phyloP scores from a whole-genome alignment of 352 stramenopile species.

The Blastocystis sp. region DNA sequence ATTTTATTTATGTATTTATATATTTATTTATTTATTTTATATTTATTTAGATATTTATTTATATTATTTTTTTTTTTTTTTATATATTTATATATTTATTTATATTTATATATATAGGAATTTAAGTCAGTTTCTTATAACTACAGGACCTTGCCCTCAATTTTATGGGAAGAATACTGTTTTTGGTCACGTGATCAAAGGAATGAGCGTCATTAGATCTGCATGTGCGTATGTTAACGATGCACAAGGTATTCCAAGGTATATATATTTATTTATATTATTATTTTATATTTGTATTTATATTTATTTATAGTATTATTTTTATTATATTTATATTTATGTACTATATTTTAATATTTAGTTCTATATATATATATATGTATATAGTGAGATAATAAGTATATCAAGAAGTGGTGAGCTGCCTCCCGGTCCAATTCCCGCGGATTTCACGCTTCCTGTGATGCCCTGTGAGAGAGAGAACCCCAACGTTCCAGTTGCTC shows the following conservation, averaged over 20 bases:
- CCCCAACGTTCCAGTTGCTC: constrained; percentile 18
- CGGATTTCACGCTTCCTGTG: constrained; percentile 27
- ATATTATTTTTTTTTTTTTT: too few relatives aligned
- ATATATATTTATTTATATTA: too few relatives aligned
- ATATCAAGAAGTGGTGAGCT: constrained; percentile 23
- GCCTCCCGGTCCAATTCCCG: constrained; percentile 10
- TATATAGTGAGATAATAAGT: not conserved
- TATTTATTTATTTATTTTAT: too few relatives aligned
- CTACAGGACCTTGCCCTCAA: constrained; percentile 2
- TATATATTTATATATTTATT: too few relatives aligned
- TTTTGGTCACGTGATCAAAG: constrained; percentile 23
- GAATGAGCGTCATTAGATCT: constrained; percentile 8
- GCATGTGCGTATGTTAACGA: constrained; percentile 5
- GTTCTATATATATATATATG: not conserved
- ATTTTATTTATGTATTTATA: constrained; percentile 9
- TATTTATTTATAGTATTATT: too few relatives aligned
- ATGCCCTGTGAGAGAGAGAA: constrained; percentile 6
- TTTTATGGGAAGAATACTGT: not conserved
- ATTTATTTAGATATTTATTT: too few relatives aligned
- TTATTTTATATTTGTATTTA: too few relatives aligned
- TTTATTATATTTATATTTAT: too few relatives aligned
- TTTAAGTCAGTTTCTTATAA: constrained; percentile 32
- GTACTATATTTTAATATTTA: too few relatives aligned
- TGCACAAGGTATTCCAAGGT: not conserved
- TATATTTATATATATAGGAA: constrained; percentile 3